Conservation (phyloP, 306 rosid genomes). For the Cucumis hystrix region DNA sequence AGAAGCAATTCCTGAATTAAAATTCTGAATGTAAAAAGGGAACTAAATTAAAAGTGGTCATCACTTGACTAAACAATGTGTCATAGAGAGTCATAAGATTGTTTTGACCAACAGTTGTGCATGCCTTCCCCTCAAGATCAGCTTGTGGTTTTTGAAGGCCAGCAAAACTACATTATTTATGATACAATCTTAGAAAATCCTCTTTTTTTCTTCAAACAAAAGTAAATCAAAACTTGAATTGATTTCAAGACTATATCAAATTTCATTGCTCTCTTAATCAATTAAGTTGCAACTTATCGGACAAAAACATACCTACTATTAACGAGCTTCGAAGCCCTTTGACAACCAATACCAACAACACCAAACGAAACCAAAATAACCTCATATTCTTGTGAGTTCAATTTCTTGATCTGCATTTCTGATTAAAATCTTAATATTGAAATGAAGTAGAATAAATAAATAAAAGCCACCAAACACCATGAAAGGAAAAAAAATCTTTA, state of each 20-base stretch:
- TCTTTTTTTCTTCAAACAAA: not conserved
- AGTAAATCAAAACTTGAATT: not conserved
- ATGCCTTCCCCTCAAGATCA: constrained; percentile 95
- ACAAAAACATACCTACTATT: constrained; percentile 62
- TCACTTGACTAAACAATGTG: constrained; percentile 77
- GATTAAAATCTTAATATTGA: not conserved
- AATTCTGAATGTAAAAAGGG: not conserved
- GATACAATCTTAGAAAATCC: not conserved
- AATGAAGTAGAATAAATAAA: not conserved
- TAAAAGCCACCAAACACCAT: not conserved
- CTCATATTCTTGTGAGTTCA: constrained; percentile 66
- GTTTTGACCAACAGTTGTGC: constrained; percentile 96
- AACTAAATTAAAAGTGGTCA: not conserved
- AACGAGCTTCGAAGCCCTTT: constrained; percentile 67
- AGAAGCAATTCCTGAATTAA: not conserved
- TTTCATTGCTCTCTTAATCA: not conserved
- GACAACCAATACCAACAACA: constrained; percentile 98
- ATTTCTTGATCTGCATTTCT: constrained; percentile 60
- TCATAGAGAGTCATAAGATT: constrained; percentile 92
- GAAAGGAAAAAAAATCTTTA: not conserved
- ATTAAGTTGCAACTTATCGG: not conserved
- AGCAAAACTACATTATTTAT: constrained; percentile 53
- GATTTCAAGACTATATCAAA: not conserved
- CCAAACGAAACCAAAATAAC: constrained; percentile 92
- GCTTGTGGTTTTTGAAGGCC: constrained; percentile 93